Conservation (phyloP, 768 basidiomycete species). For the Termitomyces sp. region DNA sequence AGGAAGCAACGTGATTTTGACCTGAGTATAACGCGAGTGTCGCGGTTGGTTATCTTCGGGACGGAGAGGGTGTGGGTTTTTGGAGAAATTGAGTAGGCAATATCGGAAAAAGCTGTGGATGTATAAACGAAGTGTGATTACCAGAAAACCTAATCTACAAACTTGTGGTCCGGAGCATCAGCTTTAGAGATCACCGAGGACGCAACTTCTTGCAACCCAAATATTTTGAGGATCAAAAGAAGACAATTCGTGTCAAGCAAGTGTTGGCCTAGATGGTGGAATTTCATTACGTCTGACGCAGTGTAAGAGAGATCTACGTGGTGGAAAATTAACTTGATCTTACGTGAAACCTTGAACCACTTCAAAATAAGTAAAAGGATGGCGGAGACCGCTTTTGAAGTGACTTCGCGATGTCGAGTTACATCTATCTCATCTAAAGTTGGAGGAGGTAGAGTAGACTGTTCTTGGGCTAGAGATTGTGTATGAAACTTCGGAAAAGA, state of each 20-base stretch:
- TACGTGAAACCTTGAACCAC: constrained; percentile 99
- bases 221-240: constrained; percentile 93
- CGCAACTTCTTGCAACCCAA: constrained; percentile 91
- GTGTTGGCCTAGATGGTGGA: constrained; percentile 94
- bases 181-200: constrained; percentile 81
- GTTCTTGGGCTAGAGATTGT: constrained; percentile 48
- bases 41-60: constrained; percentile 66
- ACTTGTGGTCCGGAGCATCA: constrained; percentile 87
- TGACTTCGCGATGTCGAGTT: constrained; percentile 93
- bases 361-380: constrained; percentile 87
- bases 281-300: constrained; percentile 88
- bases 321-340: constrained; percentile 25
- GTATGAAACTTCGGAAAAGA: not conserved
- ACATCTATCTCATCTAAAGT: constrained; percentile 91
- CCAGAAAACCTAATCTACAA: constrained; percentile 1
- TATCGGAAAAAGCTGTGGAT: constrained; percentile 87
- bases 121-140: constrained; percentile 1
- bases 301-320: not conserved
- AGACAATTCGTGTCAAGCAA: constrained; percentile 94
- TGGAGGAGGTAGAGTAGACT: constrained; percentile 58
- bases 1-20: constrained; percentile 53
- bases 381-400: constrained; percentile 94
- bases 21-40: constrained; percentile 52
- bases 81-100: constrained; percentile 76
- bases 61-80: constrained; percentile 49